Base-by-base conservation (phyloP, 2,329 filamentous ascomycete genomes). In the Ophiostoma populinum region DNA sequence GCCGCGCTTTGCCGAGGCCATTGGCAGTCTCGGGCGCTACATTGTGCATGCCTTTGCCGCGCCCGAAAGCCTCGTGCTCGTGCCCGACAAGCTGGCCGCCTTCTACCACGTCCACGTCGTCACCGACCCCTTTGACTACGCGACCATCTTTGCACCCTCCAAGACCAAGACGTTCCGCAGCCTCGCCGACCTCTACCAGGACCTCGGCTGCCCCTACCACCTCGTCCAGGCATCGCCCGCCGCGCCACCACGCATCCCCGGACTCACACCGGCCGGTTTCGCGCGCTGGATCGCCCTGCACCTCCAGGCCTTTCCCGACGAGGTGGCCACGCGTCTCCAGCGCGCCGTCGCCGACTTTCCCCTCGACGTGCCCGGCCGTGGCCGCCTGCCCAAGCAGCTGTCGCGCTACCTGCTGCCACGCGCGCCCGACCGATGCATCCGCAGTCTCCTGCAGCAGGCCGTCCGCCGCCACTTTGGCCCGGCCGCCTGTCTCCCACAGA, bases 321-420 rank as follows among this genome's bases (percentile, higher is more conserved):
- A 70, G 31, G 83, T 92, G 52, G 76, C 73, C 39, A 63, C 67
- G 27, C 70, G 85, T 8, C 59, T 93, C 5, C 62, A 71, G 28
- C 72, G 67, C 38, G 70, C 82, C 16, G 68, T 86, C 4, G 53
- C 71, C 4, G 66, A 75, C 29, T 70, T 86, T 53, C 78, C 81
- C 1, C 78, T 92, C 45, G 55, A 63, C 20, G 55, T 57, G 0
- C 56, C 61, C 32, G 56, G 55, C 7, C 44, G 67, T 9, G 80
- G 86, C 52, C 63, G 79, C 3, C 75, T 92, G 36, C 85, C 83
- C 0, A 83, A 81, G 43, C 75, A 85, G 45, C 63, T 92, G 3
- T 75, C 80, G 1, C 64, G 82, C 26, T 66, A 77, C 34, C 61
- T 90, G 4, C 69, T 92, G 25, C 83, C 83, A 0, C 57, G 59